Evolutionary conservation across 768 basidiomycete species (phyloP), one percentile per base, ranked within the genome.

Genomic region (Pleurotus tuber-regium): DNA sequence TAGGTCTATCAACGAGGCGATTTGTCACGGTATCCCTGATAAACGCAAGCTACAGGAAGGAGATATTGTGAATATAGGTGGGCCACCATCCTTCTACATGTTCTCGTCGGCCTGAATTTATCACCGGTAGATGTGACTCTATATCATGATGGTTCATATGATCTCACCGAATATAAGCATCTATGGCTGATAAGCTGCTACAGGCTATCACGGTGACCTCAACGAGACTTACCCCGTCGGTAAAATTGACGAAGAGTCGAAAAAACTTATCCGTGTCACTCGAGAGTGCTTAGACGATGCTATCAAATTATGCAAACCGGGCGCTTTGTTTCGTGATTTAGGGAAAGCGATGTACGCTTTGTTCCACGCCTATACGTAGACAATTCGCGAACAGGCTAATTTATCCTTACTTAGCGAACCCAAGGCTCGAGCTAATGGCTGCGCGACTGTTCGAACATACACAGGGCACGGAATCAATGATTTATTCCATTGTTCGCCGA

Each of bases 11-110:
- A 99, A 99, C 66, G 96, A 98, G 68, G 88, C 82, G 44, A 95
- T 99, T 60, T 98, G 97, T 67, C 97, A 99, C 66, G 97, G 96
- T 51, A 95, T 96, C 55, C 94, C 95, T 30, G 92, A 96, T 71
- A 77, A 87, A 63, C 73, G 89, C 55, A 86, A 83, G 61, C 68
- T 94, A 57, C 78, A 78, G 60, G 92, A 98, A 57, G 97, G 97
- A 14, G 97, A 99, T 70, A 98, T 98, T 58, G 74, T 98, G 65
- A 99, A 99, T 69, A 83, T 99, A 47, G 94, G 90, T 87, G 55
- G 53, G 75, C 64, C 51, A 47, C 33, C 53, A 25, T 44, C 44
- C 12, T 46, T 35, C 51, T 29, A 35, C 48, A 30, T 46, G 36
- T 55, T 43, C 62, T 63, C 46, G 63, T 52, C 25, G 44, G 30